Percentiles rank a stretch among this genome's conserved stretches.
phyloP scores from a whole-genome alignment of 129 eudicot species.

The Chrysanthemum lavandulifolium region DNA sequence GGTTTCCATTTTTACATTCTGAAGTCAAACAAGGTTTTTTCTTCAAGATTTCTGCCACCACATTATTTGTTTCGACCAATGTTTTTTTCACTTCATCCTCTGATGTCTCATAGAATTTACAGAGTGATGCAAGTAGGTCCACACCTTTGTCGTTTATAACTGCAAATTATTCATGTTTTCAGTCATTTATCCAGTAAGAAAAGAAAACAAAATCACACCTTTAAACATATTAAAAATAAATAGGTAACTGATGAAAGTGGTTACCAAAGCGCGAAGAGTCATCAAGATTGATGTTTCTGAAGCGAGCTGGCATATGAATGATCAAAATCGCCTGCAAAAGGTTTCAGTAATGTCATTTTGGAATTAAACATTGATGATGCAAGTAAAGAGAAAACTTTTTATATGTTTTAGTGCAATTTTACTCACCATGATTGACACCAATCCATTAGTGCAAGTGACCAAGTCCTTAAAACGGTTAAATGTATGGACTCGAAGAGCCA shows the following conservation, averaged over 20 bases:
- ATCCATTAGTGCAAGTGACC: constrained; percentile 86
- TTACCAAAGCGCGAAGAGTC: constrained; percentile 77
- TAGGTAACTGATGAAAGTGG: constrained; percentile 11
- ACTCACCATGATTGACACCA: constrained; percentile 89
- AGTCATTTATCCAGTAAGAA: neutral
- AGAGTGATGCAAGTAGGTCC: constrained; percentile 80
- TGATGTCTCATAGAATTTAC: constrained; percentile 75
- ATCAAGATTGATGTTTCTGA: constrained; percentile 52
- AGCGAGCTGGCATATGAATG: constrained; percentile 73
- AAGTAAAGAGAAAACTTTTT: neutral
- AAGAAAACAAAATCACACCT: neutral
- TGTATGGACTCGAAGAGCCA: constrained; percentile 82
- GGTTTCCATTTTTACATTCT: constrained; percentile 52
- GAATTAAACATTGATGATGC: neutral
- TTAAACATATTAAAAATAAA: neutral
- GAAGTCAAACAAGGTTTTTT: constrained; percentile 65
- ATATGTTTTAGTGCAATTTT: neutral
- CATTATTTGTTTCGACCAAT: constrained; percentile 60
- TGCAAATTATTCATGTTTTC: constrained; percentile 25
- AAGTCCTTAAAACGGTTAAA: constrained; percentile 81
- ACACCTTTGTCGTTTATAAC: constrained; percentile 67
- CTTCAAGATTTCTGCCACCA: constrained; percentile 61
- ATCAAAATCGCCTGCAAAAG: constrained; percentile 80
- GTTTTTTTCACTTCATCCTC: constrained; percentile 77
- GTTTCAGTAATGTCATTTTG: constrained; percentile 21